Evolutionary conservation across 164 flowering plant genomes (phyloP).

Genomic region (Akebia trifoliata): DNA sequence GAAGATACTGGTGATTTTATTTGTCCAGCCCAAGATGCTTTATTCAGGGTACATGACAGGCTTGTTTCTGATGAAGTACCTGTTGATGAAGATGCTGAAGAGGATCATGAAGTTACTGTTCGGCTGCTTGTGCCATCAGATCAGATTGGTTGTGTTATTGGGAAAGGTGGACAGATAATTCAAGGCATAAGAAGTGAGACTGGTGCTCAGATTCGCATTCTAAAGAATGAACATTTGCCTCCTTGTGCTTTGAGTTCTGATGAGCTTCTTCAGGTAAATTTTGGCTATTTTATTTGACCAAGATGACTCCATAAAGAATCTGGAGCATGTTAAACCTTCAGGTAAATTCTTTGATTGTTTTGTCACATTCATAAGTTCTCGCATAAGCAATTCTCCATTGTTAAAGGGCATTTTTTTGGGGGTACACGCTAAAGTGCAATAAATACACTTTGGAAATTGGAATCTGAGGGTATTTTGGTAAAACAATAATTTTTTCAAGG

Average conservation of each 20-base stretch:
- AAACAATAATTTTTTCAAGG: too few species aligned
- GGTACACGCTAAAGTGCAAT: too few species aligned
- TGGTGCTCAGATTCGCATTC: conserved; percentile 85
- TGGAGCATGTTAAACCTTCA: too few species aligned
- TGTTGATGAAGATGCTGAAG: conserved; percentile 58
- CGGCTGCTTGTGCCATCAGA: conserved; percentile 90
- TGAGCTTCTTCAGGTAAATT: conserved; percentile 87
- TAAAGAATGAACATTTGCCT: conserved; percentile 88
- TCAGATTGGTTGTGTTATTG: conserved; percentile 95
- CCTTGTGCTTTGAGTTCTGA: conserved; percentile 78
- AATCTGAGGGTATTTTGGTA: too few species aligned
- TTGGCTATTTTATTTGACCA: background rate
- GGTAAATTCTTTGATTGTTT: too few species aligned
- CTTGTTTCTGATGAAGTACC: conserved; percentile 54
- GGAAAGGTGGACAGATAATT: conserved; percentile 94
- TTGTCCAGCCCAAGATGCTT: conserved; percentile 91
- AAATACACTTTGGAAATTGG: too few species aligned
- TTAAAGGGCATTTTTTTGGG: too few species aligned
- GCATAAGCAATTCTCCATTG: too few species aligned
- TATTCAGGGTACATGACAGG: conserved; percentile 81
- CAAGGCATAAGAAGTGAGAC: conserved; percentile 82
- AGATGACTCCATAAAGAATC: too few species aligned
- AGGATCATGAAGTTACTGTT: conserved; percentile 50
- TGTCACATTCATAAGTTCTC: too few species aligned
- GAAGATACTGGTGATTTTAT: conserved; percentile 47